Evolutionary conservation across 2,329 filamentous ascomycete genomes (phyloP).

Genomic region (Botrytis cinerea): DNA sequence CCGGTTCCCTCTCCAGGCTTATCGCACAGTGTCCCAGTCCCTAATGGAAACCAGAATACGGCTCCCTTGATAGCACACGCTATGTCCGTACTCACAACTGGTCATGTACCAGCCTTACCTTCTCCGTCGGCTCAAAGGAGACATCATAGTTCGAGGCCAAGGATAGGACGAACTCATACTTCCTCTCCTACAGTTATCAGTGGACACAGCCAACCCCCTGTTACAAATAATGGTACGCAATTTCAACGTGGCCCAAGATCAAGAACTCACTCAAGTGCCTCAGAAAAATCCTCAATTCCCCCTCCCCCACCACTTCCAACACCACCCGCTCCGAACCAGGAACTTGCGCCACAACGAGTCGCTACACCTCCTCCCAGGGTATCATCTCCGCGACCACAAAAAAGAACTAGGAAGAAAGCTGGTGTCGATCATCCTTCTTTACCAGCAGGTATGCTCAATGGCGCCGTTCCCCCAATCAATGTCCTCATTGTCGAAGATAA

Average conservation of each 20-base stretch:
- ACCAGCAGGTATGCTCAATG: constrained; percentile 70
- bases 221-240: constrained; percentile 39
- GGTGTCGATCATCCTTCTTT: constrained; percentile 50
- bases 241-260: constrained; percentile 47
- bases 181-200: constrained; percentile 74
- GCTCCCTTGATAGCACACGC: constrained; percentile 54
- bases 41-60: constrained; percentile 35
- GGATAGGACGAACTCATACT: constrained; percentile 71
- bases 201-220: constrained; percentile 30
- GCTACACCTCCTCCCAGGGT: constrained; percentile 50
- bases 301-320: constrained; percentile 53
- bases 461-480: constrained; percentile 90
- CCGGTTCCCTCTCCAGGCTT: constrained; percentile 41
- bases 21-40: constrained; percentile 34
- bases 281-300: constrained; percentile 42
- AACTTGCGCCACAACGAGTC: constrained; percentile 45
- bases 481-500: constrained; percentile 98
- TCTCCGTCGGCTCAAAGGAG: constrained; percentile 72
- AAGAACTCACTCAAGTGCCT: constrained; percentile 50
- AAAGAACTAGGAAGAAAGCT: constrained; percentile 53
- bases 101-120: constrained; percentile 76
- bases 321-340: constrained; percentile 56
- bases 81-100: constrained; percentile 79
- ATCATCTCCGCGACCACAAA: constrained; percentile 49
- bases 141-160: constrained; percentile 60